Evolutionary conservation across 164 flowering plant genomes (phyloP), one percentile per base, ranked within the genome.

Genomic region (Protea cynaroides): DNA sequence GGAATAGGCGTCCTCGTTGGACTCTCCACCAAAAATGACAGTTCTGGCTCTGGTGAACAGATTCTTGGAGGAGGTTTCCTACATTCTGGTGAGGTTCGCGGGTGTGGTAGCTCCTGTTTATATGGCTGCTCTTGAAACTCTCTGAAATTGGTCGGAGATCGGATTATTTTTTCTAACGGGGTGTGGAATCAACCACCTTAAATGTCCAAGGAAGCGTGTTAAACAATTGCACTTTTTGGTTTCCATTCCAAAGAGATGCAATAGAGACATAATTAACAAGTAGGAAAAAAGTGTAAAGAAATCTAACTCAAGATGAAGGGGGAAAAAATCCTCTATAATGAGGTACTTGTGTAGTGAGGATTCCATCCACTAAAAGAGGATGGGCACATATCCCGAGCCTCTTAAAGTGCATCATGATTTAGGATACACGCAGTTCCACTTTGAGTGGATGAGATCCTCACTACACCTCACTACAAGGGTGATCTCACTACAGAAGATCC

Each of bases 151-250:
- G 58, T 69, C 50, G 89, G 83, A 18, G 85, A 77, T 49, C 58
- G 78, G 18, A 69, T 47, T 0, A 59, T 51, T 53, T 59, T 71
- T 72, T 82, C 38, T 79, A 67, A 43, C 64, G 69, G 2, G 79
- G 61, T 15, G 70, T 8, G 9, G 83, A 72, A 69, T 82, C 88
- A 15, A 34, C 65, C 1, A 61, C 76, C 89, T 83, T 73, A 18
- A 58, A 44, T 22, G 37, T 24, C 11, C 36, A 61, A 25, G 12
- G 61, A 53, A 47, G 8, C 17, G 52, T 49, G 18, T 49, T 19
- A 49, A 18, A 18, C 17, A 49, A 49, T 49, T 15, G 52, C 52
- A 15, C 52, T 49, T 49, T 49, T 10, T 44, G 49, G 2, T 44
- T 44, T 11, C 8, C 8, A 44, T 44, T 10, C 49, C 34, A 29